Base-by-base conservation (phyloP, 495 filamentous ascomycete species). In the Penicillium crystallinum region DNA sequence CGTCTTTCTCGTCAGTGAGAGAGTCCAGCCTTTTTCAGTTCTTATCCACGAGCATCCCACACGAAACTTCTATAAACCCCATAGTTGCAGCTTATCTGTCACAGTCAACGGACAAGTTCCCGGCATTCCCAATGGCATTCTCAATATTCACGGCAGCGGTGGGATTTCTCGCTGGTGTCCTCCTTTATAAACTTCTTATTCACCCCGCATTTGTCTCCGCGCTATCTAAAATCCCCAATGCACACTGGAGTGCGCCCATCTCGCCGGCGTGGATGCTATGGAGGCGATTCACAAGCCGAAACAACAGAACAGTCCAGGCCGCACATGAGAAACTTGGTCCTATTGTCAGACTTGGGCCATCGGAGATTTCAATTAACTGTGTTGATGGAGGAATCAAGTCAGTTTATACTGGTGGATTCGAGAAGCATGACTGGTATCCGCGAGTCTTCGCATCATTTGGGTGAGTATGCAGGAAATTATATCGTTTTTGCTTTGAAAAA, bases 351-450 rank as follows among this genome's bases (percentile, higher is more conserved):
- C 68, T 82, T 5, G 76, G 72, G 0, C 81, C 80, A 0, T 74
- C 77, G 22, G 80, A 83, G 57, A 64, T 84, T 44, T 77, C 78
- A 47, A 75, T 91, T 19, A 81, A 83, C 61, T 83, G 75, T 55
- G 65, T 85, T 8, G 80, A 87, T 35, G 68, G 62, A 27, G 77
- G 80, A 21, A 79, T 90, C 56, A 81, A 83, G 52, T 79, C 80
- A 11, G 77, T 92, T 6, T 91, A 90, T 65, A 77, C 79, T 8
- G 88, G 87, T 18, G 86, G 85, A 0, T 90, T 87, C 59, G 86
- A 88, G 61, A 92, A 92, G 57, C 78, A 83, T 60, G 72, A 75
- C 21, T 91, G 85, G 86, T 92, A 90, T 70, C 77, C 77, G 12
- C 69, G 72, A 25, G 72, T 77, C 0, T 77, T 77, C 51, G 74